Base-by-base conservation (phyloP, 306 rosid genomes). In the Lotus japonicus region DNA sequence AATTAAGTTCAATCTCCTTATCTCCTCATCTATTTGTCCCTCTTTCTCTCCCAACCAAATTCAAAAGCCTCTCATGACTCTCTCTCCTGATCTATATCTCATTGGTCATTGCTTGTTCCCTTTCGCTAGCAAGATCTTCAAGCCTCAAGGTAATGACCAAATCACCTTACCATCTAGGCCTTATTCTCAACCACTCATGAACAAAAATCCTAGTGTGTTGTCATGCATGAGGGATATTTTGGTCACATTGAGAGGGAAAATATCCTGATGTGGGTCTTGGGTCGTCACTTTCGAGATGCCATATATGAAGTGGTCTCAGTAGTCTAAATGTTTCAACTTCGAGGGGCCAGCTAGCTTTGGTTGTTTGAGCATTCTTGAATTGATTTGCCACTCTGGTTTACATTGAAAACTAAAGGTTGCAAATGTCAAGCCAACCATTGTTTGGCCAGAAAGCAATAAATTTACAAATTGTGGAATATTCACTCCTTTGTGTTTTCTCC, bases 1-100 rank as follows among this genome's bases (percentile, higher is more conserved):
- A 66, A 71, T 13, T 70, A 56, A 58, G 33, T 51, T 70, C 77
- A 64, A 57, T 64, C 73, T 68, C 5, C 82, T 81, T 73, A 81
- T 81, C 85, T 72, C 33, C 39, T 72, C 72, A 61, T 55, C 76
- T 31, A 5, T 38, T 53, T 31, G n/a, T 73, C 77, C 74, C 73
- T 55, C 52, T 21, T 21, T 21, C 72, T 66, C 33, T 71, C 66
- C 69, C 66, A 72, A 53, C 64, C 66, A 66, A 53, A 71, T 18
- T n/a, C 16, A 46, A 55, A 64, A 46, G 19, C 56, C 39, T 53
- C 11, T 9, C 5, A 54, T 77, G 19, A 5, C 35, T 61, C 55
- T 70, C 55, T 70, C 46, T 61, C 70, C 43, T 55, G 16, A 53
- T 77, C 73, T 57, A 39, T 38, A 51, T 48, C 42, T 55, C 68